phyloP scores from a whole-genome alignment of 805 yeast genomes.

The Candida michaelii region DNA sequence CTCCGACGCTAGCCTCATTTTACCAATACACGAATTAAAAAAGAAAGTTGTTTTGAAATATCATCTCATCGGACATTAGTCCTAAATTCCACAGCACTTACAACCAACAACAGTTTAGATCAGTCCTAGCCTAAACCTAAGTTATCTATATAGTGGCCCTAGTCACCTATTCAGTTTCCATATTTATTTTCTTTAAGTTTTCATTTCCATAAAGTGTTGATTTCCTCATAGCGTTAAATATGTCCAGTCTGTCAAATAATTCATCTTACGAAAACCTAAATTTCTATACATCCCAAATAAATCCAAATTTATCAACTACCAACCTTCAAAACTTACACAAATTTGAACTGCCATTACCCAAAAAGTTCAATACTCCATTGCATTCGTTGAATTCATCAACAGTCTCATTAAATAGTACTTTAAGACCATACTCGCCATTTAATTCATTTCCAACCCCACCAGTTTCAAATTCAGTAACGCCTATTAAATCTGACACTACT shows the following conservation, averaged over 20 bases:
- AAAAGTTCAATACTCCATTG: slow-evolving; percentile 13
- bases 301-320: slow-evolving; percentile 38
- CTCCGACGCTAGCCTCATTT: background rate
- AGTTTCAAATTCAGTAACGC: slow-evolving; percentile 30
- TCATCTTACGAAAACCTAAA: slow-evolving; percentile 6
- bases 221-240: no score
- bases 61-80: slow-evolving; percentile 5
- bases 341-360: slow-evolving; percentile 14
- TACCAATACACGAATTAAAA: background rate
- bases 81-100: no score
- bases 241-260: slow-evolving; percentile 2
- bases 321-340: slow-evolving; percentile 28
- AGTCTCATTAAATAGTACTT: slow-evolving; percentile 1
- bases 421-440: slow-evolving; percentile 11
- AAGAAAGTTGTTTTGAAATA: slow-evolving; percentile 8
- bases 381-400: slow-evolving; percentile 4
- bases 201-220: no score
- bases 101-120: no score
- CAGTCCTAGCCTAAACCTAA: no score
- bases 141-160: background rate
- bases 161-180: background rate
- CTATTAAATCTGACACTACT: slow-evolving; percentile 21
- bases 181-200: slow-evolving; percentile 5
- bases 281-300: slow-evolving; percentile 18
- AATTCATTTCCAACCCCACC: slow-evolving; percentile 36